These are phyloP conservation scores for Candida gigantensis DNA, from an alignment of 1,139 yeast genomes.

Conservation along the genomic window DNA sequence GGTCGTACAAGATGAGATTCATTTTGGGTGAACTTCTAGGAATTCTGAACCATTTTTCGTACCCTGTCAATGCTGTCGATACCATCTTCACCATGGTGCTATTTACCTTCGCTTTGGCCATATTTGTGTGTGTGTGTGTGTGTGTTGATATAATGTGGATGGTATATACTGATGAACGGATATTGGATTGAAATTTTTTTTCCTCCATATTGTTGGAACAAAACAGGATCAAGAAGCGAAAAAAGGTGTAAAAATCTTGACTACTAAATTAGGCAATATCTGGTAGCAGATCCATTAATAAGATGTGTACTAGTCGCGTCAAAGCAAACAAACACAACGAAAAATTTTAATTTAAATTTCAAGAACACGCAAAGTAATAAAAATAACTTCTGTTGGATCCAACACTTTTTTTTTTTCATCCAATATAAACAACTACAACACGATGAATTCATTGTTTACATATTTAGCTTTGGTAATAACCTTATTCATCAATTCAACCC, in stretches of 20 bases:
- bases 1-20: constrained; percentile 87
- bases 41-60: constrained; percentile 73
- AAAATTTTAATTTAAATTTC: too few species aligned
- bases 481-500: constrained; percentile 22
- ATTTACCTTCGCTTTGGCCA: constrained; percentile 48
- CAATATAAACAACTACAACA: not conserved
- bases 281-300: too few species aligned
- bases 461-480: constrained; percentile 16
- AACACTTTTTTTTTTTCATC: not conserved
- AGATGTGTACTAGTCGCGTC: too few species aligned
- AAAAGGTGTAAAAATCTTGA: too few species aligned
- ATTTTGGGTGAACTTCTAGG: constrained; percentile 81
- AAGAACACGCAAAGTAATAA: constrained; percentile 2
- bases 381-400: constrained; percentile 1
- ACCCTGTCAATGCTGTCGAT: constrained; percentile 88
- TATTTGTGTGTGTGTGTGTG: too few species aligned
- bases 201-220: too few species aligned
- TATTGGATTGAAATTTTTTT: too few species aligned
- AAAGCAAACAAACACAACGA: too few species aligned
- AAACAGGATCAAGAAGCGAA: not conserved
- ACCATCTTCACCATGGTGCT: constrained; percentile 58
- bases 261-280: too few species aligned
- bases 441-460: constrained; percentile 3
- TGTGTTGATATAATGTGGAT: not conserved
- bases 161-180: too few species aligned